Evolutionary conservation across 306 rosid genomes (phyloP).

Genomic region (Trifolium subterraneum): DNA sequence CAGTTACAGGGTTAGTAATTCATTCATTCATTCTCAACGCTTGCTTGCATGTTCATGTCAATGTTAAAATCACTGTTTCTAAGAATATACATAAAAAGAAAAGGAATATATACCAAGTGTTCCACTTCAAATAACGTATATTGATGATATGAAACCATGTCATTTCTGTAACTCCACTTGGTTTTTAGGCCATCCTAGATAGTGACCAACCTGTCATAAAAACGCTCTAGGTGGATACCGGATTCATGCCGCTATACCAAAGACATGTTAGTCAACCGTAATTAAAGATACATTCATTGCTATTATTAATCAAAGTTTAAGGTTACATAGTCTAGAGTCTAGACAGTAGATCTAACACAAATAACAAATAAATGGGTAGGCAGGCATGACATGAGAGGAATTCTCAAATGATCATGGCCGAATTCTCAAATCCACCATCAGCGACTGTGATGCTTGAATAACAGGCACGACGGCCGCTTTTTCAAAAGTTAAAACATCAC

Average conservation of each 20-base stretch:
- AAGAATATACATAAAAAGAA: neutral
- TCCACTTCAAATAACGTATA: no score
- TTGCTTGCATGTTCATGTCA: neutral
- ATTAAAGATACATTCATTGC: neutral
- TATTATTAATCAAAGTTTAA: neutral
- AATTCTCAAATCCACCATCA: neutral
- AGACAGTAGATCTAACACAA: neutral
- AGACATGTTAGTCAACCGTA: neutral
- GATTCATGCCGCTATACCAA: no score
- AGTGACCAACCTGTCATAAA: neutral
- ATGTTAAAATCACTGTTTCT: neutral
- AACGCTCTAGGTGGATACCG: neutral
- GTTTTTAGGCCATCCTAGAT: no score
- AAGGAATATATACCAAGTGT: no score
- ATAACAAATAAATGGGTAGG: neutral
- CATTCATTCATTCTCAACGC: no score
- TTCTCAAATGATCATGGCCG: no score
- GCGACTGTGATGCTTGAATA: neutral
- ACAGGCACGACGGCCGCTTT: no score
- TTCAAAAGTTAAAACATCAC: neutral
- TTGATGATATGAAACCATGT: no score
- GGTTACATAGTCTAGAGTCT: slow-evolving; percentile 5
- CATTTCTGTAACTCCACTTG: no score
- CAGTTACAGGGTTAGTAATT: slow-evolving; percentile 61
- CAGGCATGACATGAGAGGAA: neutral